phyloP scores from a whole-genome alignment of 2,329 filamentous ascomycete species.

The Aspergillus fructus region DNA sequence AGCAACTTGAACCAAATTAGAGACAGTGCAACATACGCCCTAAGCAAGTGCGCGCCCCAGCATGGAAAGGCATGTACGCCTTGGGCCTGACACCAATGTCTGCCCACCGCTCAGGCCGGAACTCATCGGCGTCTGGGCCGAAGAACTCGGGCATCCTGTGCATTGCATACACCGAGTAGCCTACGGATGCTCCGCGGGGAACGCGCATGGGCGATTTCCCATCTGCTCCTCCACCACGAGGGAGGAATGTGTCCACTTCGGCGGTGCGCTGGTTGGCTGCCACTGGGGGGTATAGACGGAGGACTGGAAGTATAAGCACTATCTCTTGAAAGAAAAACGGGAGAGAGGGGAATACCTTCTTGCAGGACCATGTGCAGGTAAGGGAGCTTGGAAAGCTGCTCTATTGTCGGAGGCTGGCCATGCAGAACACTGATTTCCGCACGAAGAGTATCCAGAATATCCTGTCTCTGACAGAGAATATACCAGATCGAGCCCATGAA shows the following conservation, averaged over 20 bases:
- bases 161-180: background rate
- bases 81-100: background rate
- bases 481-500: no score
- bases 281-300: background rate
- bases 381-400: no score
- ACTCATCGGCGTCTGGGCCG: background rate
- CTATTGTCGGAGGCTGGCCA: no score
- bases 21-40: background rate
- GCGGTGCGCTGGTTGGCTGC: background rate
- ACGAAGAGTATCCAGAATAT: no score
- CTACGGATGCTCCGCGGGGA: background rate
- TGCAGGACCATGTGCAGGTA: no score
- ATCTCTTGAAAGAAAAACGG: no score
- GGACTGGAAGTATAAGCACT: no score
- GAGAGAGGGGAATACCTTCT: no score
- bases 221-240: background rate
- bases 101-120: background rate
- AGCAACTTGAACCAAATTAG: no score
- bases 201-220: background rate
- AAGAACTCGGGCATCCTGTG: background rate
- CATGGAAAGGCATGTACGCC: background rate
- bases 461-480: no score
- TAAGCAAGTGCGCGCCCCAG: background rate
- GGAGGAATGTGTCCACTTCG: background rate
- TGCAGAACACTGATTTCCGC: no score